A percentile compares a stretch with the other conserved stretches of the same genome.
Conservation (phyloP, 768 basidiomycete genomes). For the Lactarius vividus region DNA sequence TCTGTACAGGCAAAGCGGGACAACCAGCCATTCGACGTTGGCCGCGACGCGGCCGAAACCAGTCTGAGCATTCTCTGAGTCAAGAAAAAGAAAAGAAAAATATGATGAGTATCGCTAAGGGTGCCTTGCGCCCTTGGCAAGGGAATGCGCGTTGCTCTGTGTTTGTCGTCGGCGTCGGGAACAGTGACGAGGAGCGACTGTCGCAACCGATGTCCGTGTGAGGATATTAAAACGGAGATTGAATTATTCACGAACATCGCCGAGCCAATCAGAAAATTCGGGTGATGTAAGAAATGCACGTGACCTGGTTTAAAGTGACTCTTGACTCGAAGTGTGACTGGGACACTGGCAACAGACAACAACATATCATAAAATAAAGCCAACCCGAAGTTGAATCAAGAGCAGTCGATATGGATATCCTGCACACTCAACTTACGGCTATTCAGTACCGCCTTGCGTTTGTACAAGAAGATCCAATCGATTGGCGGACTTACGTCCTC, state of each 20-base stretch:
- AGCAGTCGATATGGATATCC: constrained; percentile 19
- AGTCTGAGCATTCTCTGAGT: constrained; percentile 58
- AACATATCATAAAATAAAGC: background rate
- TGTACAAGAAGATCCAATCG: constrained; percentile 65
- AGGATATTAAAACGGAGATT: constrained; percentile 23
- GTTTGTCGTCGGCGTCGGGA: constrained; percentile 25
- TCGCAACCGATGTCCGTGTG: constrained; percentile 19
- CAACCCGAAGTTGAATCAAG: too few species aligned
- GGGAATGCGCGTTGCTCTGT: constrained; percentile 10
- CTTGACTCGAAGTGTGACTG: background rate
- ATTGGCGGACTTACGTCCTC: constrained; percentile 85
- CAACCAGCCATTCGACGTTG: constrained; percentile 66
- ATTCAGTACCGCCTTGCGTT: constrained; percentile 67
- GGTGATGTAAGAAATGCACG: background rate
- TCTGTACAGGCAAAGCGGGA: constrained; percentile 49
- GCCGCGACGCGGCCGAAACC: constrained; percentile 53
- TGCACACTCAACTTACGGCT: constrained; percentile 25
- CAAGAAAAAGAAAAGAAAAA: constrained; percentile 5
- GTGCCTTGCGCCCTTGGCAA: constrained; percentile 13
- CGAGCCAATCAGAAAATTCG: constrained; percentile 17
- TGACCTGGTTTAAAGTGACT: background rate
- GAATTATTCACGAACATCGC: background rate
- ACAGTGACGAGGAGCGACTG: constrained; percentile 24
- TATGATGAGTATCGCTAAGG: background rate
- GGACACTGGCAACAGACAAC: background rate